A percentile compares a stretch with the other conserved stretches of the same genome.
These are phyloP conservation scores for Diaporthe sp. DNA, from an alignment of 2,329 filamentous ascomycete genomes.

Conservation along the genomic window DNA sequence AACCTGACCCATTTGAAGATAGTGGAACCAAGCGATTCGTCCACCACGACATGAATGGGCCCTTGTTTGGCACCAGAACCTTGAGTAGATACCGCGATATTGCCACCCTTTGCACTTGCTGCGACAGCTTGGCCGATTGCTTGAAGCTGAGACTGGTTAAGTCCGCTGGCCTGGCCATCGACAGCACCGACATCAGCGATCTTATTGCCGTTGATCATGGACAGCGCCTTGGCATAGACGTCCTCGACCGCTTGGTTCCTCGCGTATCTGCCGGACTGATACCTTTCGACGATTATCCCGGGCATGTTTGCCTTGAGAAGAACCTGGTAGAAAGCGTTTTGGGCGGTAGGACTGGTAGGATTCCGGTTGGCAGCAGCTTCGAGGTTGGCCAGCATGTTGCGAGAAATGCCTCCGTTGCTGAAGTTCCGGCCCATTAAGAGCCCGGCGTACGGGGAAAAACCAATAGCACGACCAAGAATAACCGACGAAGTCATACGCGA, in stretches of 20 bases:
- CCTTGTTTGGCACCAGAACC: constrained; percentile 82
- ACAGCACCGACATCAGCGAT: constrained; percentile 47
- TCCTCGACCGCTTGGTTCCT: constrained; percentile 83
- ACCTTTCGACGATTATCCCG: constrained; percentile 90
- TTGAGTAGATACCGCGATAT: constrained; percentile 67
- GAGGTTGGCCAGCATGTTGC: constrained; percentile 82
- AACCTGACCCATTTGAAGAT: constrained; percentile 96
- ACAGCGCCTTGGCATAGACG: constrained; percentile 82
- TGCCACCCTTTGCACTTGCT: constrained; percentile 77
- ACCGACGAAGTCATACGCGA: neutral
- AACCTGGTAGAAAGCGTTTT: constrained; percentile 94
- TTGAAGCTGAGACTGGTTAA: constrained; percentile 77
- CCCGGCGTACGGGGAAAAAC: constrained; percentile 37
- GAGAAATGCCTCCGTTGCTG: constrained; percentile 64
- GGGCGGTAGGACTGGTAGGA: constrained; percentile 85
- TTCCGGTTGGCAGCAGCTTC: constrained; percentile 96
- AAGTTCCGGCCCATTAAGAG: constrained; percentile 53
- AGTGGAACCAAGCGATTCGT: constrained; percentile 84
- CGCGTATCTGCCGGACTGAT: constrained; percentile 88
- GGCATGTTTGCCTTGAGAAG: constrained; percentile 94
- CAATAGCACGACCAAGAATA: constrained; percentile 6
- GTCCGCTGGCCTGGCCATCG: constrained; percentile 53
- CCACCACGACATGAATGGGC: constrained; percentile 95
- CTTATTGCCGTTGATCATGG: constrained; percentile 47
- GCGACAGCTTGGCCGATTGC: constrained; percentile 87